These are phyloP conservation scores for Tieghemiomyces parasiticus DNA, from an alignment of 192 early-diverging fungal genomes.

Conservation along the genomic window DNA sequence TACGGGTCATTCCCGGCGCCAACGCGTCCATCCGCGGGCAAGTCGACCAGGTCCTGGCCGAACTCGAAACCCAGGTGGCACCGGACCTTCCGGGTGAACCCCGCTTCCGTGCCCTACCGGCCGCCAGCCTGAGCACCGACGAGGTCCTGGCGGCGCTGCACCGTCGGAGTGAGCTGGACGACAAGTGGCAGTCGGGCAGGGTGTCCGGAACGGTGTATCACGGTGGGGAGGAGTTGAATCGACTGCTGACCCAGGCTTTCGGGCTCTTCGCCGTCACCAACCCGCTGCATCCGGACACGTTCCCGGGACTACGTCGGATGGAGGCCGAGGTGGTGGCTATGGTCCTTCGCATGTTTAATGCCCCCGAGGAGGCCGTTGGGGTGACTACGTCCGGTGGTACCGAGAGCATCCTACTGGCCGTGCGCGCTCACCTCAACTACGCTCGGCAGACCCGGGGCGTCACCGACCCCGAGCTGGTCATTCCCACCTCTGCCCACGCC, in stretches of 20 bases:
- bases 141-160: slow-evolving; percentile 43
- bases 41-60: slow-evolving; percentile 57
- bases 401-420: slow-evolving; percentile 88
- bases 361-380: slow-evolving; percentile 51
- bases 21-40: slow-evolving; percentile 53
- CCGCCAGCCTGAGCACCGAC: slow-evolving; percentile 40
- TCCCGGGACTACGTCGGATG: slow-evolving; percentile 87
- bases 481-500: slow-evolving; percentile 86
- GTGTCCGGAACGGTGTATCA: slow-evolving; percentile 89
- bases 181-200: slow-evolving; percentile 74
- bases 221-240: slow-evolving; percentile 67
- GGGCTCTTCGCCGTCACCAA: slow-evolving; percentile 69
- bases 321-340: slow-evolving; percentile 91
- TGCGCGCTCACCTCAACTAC: slow-evolving; percentile 86
- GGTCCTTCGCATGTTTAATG: slow-evolving; percentile 82
- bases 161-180: slow-evolving; percentile 37
- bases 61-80: slow-evolving; percentile 68
- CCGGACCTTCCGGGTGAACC: slow-evolving; percentile 40
- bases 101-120: slow-evolving; percentile 50
- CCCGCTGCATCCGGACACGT: slow-evolving; percentile 89
- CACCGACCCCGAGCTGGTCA: slow-evolving; percentile 79
- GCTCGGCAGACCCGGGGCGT: slow-evolving; percentile 63
- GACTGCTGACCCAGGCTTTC: slow-evolving; percentile 64
- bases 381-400: slow-evolving; percentile 89
- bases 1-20: slow-evolving; percentile 29